Base-by-base conservation (phyloP, 2,329 filamentous ascomycete genomes). In the Triangularia verruculosa region DNA sequence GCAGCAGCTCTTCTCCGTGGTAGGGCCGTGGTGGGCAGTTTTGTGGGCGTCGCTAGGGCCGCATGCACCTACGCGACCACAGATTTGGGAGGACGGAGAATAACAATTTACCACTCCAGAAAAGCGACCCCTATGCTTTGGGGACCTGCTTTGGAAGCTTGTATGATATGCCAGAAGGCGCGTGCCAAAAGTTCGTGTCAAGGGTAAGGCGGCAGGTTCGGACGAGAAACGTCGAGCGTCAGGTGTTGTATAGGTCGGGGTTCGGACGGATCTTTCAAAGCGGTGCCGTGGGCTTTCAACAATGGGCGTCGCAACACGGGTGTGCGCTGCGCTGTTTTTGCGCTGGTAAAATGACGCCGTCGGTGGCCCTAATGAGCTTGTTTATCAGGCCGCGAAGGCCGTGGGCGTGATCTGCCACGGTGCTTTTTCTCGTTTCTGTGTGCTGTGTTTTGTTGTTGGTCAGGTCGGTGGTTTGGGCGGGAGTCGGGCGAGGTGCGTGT, bases 41-140 rank as follows among this genome's bases (percentile, higher is more conserved):
- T 63, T 68, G 64, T 66, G 68, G 63, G 65, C 66, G 61, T 69
- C 68, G 69, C 65, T 66, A 68, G 69, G 70, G 61, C 57, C 59
- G 57, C 61, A 64, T 56, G 66, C 61, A 70, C 69, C 57, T 52
- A 69, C 66, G 66, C 61, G 57, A 66, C 61, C 61, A 66, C 66
- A 55, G 25, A 20, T 57, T 51, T n/a, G n/a, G n/a, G 43, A 30
- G 20, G 39, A 20, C 4, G 22, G 22, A 24, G 25, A 28, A 54
- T 27, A 12, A 15, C n/a, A 22, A 17, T 54, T 54, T 20, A 47
- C 39, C 39, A 12, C 39, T 47, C 39, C 8, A 9, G n/a, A 8
- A 47, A 47, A 47, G 3, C 39, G 11, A 0, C 39, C 39, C 39
- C n/a, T 47, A 6, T 47, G 51, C 5, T 4, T n/a, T 13, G 25